Percentiles rank a stretch among this genome's conserved stretches.
These are phyloP conservation scores for Heliocybe sulcata DNA, from an alignment of 1,284 basidiomycete species.

Conservation along the genomic window DNA sequence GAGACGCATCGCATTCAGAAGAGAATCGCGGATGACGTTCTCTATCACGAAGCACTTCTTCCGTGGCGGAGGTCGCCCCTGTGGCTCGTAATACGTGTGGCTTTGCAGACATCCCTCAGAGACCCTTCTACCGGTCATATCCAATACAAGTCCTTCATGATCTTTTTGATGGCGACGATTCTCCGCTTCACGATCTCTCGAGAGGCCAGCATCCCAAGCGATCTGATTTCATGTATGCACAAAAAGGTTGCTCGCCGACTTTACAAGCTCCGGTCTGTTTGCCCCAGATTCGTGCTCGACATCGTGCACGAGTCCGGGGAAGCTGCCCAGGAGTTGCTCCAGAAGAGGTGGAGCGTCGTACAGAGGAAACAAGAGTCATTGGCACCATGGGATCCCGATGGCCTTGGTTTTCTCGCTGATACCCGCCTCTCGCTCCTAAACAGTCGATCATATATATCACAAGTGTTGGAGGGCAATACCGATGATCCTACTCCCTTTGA, in stretches of 20 bases:
- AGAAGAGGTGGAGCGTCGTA: not conserved
- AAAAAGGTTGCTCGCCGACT: conserved; percentile 5
- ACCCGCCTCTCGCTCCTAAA: conserved; percentile 1
- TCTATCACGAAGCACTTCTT: conserved; percentile 25
- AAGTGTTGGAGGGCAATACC: not conserved
- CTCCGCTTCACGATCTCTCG: not conserved
- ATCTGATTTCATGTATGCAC: conserved; percentile 7
- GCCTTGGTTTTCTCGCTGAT: not conserved
- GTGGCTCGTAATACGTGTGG: conserved; percentile 39
- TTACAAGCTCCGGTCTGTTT: conserved; percentile 4
- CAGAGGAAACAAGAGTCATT: conserved; percentile 3
- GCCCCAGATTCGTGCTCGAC: not conserved
- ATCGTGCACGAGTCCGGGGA: not conserved
- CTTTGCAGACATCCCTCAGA: conserved; percentile 32
- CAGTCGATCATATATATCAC: conserved; percentile 1
- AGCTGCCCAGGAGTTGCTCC: not conserved
- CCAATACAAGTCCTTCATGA: conserved; percentile 9
- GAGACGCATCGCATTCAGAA: conserved; percentile 27
- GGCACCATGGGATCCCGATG: conserved; percentile 1
- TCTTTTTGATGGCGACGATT: conserved; percentile 3
- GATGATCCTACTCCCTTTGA: not conserved
- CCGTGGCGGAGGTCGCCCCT: conserved; percentile 41
- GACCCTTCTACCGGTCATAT: not conserved
- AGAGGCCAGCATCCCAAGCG: conserved; percentile 3
- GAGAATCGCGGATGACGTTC: conserved; percentile 36